Conservation (phyloP, 208 protist species). For the Kentomonas sorsogonicus region DNA sequence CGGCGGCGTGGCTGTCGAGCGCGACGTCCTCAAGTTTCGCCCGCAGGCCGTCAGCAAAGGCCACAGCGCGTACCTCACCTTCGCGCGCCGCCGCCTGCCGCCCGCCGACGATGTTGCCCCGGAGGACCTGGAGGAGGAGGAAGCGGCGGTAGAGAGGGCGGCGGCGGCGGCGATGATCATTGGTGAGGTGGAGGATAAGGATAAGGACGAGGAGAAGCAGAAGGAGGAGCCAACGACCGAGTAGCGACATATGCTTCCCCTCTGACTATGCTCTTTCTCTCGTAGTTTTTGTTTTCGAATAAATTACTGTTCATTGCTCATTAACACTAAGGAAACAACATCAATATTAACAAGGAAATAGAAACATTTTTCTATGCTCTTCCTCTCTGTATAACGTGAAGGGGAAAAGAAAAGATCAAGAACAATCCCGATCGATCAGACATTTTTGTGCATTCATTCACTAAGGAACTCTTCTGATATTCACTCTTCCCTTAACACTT, state of each 20-base stretch:
- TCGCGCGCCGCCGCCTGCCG: slow-evolving; percentile 71
- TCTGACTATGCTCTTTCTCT: slow-evolving; percentile 11
- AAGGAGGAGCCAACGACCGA: background rate
- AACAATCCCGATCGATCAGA: too few species aligned
- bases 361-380: too few species aligned
- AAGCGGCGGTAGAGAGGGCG: slow-evolving; percentile 5
- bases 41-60: slow-evolving; percentile 63
- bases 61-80: slow-evolving; percentile 90
- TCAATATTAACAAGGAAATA: background rate
- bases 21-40: slow-evolving; percentile 45
- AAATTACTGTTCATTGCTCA: background rate
- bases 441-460: too few species aligned
- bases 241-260: background rate
- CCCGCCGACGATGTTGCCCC: slow-evolving; percentile 8
- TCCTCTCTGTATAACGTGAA: too few species aligned
- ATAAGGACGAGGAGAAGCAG: slow-evolving; percentile 6
- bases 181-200: background rate
- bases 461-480: too few species aligned
- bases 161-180: slow-evolving; percentile 8
- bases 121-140: slow-evolving; percentile 14
- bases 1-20: slow-evolving; percentile 13
- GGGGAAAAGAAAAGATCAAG: too few species aligned
- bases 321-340: background rate
- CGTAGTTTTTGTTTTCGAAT: slow-evolving; percentile 8
- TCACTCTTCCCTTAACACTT: background rate